Evolutionary conservation across 106 monocot genomes (phyloP).

Genomic region (Dendrobium catenatum): DNA sequence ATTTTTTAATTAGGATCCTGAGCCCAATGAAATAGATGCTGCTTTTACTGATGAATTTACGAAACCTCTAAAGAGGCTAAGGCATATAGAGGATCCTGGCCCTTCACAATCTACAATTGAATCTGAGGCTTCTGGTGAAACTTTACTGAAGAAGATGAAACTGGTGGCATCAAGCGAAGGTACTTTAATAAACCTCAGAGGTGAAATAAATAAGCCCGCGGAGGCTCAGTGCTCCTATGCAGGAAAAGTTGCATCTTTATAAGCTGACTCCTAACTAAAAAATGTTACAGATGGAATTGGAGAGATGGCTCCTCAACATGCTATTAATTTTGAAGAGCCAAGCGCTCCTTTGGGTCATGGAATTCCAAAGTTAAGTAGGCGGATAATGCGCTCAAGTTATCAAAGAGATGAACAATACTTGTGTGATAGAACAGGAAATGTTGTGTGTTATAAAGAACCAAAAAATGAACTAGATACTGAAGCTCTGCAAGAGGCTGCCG

Average conservation of each 20-base stretch:
- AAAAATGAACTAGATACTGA: constrained; percentile 17
- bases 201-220: not conserved
- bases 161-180: not conserved
- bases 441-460: constrained; percentile 19
- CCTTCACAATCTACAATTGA: not conserved
- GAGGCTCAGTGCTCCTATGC: not conserved
- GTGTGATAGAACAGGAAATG: constrained; percentile 3
- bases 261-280: not conserved
- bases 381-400: not conserved
- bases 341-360: not conserved
- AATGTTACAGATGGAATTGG: not conserved
- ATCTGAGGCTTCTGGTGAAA: constrained; percentile 5
- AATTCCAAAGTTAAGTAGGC: not conserved
- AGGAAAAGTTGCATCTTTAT: not conserved
- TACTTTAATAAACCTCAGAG: too few relatives aligned
- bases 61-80: constrained; percentile 18
- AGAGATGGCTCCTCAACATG: constrained; percentile 1
- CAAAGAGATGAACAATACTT: constrained; percentile 9
- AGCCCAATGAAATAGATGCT: constrained; percentile 1
- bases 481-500: not conserved
- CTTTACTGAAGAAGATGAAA: constrained; percentile 13
- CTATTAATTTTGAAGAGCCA: constrained; percentile 1
- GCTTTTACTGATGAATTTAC: constrained; percentile 7
- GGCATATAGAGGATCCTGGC: constrained; percentile 6
- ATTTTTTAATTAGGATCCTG: constrained; percentile 11